Percentiles rank a stretch among this genome's conserved stretches.
Evolutionary conservation across 2,329 filamentous ascomycete species (phyloP).

Genomic region (Penicillium sp.): DNA sequence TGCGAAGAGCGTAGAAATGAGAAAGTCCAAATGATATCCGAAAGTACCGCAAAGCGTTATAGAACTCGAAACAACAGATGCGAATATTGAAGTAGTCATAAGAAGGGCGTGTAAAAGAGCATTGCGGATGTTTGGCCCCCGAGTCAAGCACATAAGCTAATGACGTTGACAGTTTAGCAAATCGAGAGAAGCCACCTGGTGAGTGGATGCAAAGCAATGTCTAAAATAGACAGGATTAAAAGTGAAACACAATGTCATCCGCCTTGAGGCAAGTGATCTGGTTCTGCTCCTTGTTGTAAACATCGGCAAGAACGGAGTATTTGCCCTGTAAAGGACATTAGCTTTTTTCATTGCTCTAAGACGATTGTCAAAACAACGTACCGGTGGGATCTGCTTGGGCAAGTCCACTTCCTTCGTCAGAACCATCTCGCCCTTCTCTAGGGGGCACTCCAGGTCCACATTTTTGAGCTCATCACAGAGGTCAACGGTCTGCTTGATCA

Average conservation of each 20-base stretch:
- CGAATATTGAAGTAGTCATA: slow-evolving; percentile 13
- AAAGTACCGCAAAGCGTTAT: slow-evolving; percentile 2
- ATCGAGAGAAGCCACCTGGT: slow-evolving; percentile 9
- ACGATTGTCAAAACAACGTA: slow-evolving; percentile 51
- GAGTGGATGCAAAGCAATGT: slow-evolving; percentile 16
- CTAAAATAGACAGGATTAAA: slow-evolving; percentile 2
- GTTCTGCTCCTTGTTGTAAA: slow-evolving; percentile 67
- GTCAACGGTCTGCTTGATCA: slow-evolving; percentile 76
- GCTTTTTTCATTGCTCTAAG: neutral
- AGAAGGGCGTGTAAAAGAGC: slow-evolving; percentile 14
- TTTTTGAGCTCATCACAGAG: slow-evolving; percentile 87
- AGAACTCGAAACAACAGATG: slow-evolving; percentile 7
- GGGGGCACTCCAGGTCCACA: slow-evolving; percentile 83
- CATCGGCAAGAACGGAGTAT: slow-evolving; percentile 86
- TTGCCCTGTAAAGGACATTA: slow-evolving; percentile 61
- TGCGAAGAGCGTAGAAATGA: slow-evolving; percentile 1
- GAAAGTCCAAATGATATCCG: slow-evolving; percentile 7
- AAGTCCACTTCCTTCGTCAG: slow-evolving; percentile 81
- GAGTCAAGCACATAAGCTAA: slow-evolving; percentile 3
- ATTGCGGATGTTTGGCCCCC: slow-evolving; percentile 1
- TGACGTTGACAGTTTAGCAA: neutral
- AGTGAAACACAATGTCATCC: slow-evolving; percentile 35
- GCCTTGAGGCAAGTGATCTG: slow-evolving; percentile 86
- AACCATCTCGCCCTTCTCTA: slow-evolving; percentile 71
- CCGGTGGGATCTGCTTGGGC: slow-evolving; percentile 81